Evolutionary conservation across 106 monocot genomes (phyloP), one percentile per base, ranked within the genome.

Genomic region (Xerophyta viscosa): DNA sequence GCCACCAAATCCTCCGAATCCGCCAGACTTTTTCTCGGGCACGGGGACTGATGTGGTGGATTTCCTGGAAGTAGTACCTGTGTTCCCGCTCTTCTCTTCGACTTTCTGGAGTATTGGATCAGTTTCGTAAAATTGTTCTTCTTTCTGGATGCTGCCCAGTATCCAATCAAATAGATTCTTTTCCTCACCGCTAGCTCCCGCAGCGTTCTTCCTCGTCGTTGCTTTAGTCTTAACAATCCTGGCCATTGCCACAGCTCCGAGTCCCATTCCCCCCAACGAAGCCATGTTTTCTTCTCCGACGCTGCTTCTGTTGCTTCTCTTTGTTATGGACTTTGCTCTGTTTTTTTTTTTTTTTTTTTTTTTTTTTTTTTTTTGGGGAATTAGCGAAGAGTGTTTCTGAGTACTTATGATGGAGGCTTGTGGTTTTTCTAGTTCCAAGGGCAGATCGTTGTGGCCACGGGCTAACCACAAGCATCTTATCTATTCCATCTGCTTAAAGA

Each of bases 71-170:
- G 25, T 7, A 17, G 24, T 14, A 56, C 39, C 33, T 5, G 11
- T 33, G 33, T 11, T n/a, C n/a, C n/a, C n/a, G n/a, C n/a, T n/a
- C n/a, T n/a, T 60, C 65, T 55, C 76, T 26, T 65, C 71, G 1
- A 71, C 77, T 65, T 77, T 77, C 11, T 77, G 46, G n/a, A 77
- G 71, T 15, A 71, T 54, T 11, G 77, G 77, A 29, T 77, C 71
- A 7, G 77, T 77, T 48, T 77, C 77, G 20, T 70, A 60, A 27
- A 77, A 65, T 61, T 77, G 77, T 30, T 71, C 77, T 14, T 76
- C 59, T 54, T 70, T 77, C 70, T 66, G 70, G 41, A 77, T n/a
- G 2, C 54, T 65, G 3, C 70, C 70, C 18, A 77, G 30, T 11
- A 77, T 66, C 77, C 77, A 77, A 20, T 77, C 77, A 43, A 77